Base-by-base conservation (phyloP, 441 rosid species). In the Pelargonium australe region DNA sequence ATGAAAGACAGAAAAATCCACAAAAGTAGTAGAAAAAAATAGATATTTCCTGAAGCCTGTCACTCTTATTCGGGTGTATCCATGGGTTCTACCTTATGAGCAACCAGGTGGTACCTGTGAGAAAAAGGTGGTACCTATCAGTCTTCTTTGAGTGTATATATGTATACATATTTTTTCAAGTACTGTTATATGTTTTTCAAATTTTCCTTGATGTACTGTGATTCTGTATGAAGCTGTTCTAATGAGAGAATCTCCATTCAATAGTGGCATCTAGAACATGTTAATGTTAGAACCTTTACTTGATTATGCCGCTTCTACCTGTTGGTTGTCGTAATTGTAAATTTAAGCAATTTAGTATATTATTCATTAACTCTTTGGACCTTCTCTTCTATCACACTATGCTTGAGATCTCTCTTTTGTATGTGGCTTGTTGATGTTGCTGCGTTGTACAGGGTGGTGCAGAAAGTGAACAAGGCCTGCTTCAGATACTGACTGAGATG, bases 401-500 rank as follows among this genome's bases (percentile, higher is more conserved):
- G 23, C 60, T 6, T n/a, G 7, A 53, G 60, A 53, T 53, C 3
- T 44, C 66, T 23, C 41, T 14, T 63, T 63, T 28, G 17, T 57
- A 37, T 64, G 61, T 64, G 69, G 70, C 55, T 63, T 70, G 61
- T 70, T 47, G 37, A 11, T 75, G 69, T 66, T 25, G 60, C 69
- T 77, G 19, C 64, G 72, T 49, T 76, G 47, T 74, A 68, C 71
- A 95, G 99, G 97, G 99, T 80, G 97, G 99, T 76, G 96, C 99
- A 28, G 99, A 95, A 78, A 83, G 97, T 81, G 99, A 95, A 76
- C 99, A 95, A 78, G 99, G 99, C 62, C 81, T 95, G 68, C 99
- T 95, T 83, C 99, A 95, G 84, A 88, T 95, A 81, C 79, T 95
- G 73, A 91, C 97, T 4, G 97, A 95, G 85, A 84, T 95, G 96